These are phyloP conservation scores for Fraxinus albicans DNA, from an alignment of 305 asterid genomes.

Conservation along the genomic window DNA sequence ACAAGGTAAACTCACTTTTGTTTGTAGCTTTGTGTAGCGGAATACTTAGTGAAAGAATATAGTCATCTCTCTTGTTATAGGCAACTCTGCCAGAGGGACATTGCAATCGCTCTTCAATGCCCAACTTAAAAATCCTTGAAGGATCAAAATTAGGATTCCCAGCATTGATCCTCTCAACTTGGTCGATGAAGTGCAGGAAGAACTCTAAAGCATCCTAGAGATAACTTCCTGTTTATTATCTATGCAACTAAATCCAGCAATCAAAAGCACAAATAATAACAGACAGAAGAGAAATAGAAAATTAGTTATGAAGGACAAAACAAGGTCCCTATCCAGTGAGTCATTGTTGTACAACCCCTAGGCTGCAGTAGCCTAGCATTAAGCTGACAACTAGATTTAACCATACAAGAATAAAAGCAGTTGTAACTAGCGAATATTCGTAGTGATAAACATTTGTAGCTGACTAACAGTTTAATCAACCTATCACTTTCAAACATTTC, in stretches of 20 bases:
- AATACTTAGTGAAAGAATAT: constrained; percentile 74
- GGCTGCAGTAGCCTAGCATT: constrained; percentile 7
- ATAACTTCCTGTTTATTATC: constrained; percentile 27
- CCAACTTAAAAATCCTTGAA: constrained; percentile 87
- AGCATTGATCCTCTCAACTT: constrained; percentile 74
- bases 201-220: constrained; percentile 92
- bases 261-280: background rate
- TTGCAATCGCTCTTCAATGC: constrained; percentile 88
- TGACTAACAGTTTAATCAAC: background rate
- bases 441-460: constrained; percentile 3
- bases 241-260: constrained; percentile 5
- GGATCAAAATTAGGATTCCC: constrained; percentile 69
- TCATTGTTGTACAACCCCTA: constrained; percentile 6
- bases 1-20: constrained; percentile 60
- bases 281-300: constrained; percentile 14
- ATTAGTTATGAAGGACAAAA: background rate
- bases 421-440: constrained; percentile 3
- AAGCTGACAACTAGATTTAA: constrained; percentile 10
- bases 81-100: constrained; percentile 92
- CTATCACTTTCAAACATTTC: background rate
- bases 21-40: constrained; percentile 85
- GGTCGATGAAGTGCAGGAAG: constrained; percentile 91
- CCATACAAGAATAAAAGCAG: constrained; percentile 5
- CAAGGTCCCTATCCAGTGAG: constrained; percentile 1
- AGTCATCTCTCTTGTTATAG: constrained; percentile 77